phyloP scores from a whole-genome alignment of 2,329 filamentous ascomycete species.

The Lizonia empirigonia region DNA sequence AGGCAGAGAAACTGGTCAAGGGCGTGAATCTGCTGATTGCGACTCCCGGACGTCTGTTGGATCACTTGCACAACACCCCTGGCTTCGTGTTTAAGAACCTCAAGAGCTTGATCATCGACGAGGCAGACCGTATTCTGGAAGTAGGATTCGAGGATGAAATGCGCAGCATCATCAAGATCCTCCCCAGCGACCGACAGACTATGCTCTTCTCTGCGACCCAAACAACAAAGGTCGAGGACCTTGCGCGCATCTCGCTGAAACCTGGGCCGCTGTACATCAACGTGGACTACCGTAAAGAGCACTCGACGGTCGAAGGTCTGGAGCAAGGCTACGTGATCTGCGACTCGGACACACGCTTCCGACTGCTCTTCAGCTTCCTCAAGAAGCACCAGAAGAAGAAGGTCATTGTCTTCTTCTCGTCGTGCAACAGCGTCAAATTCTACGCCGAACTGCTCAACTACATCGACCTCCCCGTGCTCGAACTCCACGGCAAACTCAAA shows the following conservation, averaged over 20 bases:
- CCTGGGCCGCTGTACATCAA: constrained; percentile 96
- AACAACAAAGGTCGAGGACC: constrained; percentile 97
- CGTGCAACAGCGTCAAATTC: constrained; percentile 93
- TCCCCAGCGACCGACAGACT: constrained; percentile 85
- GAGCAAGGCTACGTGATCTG: constrained; percentile 97
- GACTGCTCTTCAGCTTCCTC: constrained; percentile 91
- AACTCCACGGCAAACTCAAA: constrained; percentile 91
- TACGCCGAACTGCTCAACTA: constrained; percentile 94
- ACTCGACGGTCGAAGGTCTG: constrained; percentile 88
- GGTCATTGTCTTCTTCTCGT: constrained; percentile 91
- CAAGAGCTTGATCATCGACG: constrained; percentile 90
- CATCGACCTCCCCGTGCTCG: constrained; percentile 88
- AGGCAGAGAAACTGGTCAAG: constrained; percentile 92
- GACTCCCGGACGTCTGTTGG: constrained; percentile 88
- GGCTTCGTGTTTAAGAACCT: constrained; percentile 92
- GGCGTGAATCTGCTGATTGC: constrained; percentile 95
- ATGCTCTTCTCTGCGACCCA: constrained; percentile 99
- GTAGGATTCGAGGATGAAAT: constrained; percentile 99
- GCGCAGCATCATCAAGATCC: constrained; percentile 92
- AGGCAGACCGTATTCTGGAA: constrained; percentile 95
- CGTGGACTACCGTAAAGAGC: constrained; percentile 87
- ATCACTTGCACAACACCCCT: constrained; percentile 91
- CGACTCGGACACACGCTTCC: constrained; percentile 90
- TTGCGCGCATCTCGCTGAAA: constrained; percentile 89
- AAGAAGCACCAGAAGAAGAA: constrained; percentile 94